Percentiles rank a stretch among this genome's conserved stretches.
Conservation (phyloP, 352 stramenopile species). For the Thraustochytrium sp. region DNA sequence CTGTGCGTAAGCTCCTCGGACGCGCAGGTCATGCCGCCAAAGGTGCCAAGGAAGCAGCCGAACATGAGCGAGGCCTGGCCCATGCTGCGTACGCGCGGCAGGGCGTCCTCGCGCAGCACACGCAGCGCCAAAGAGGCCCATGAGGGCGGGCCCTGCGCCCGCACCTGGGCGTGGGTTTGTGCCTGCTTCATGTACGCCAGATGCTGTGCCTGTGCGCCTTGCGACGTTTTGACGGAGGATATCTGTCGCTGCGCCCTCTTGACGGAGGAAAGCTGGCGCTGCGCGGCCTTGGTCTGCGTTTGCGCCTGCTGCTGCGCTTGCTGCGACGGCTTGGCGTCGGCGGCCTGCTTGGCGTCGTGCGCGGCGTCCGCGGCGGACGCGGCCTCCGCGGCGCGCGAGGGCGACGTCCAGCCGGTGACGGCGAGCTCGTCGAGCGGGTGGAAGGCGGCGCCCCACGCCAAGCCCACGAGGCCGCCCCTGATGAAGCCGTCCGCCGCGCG, state of each 20-base stretch:
- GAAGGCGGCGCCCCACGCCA: conserved; percentile 11
- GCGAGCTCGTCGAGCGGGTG: conserved; percentile 33
- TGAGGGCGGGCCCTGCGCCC: too few relatives aligned
- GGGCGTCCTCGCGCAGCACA: not conserved
- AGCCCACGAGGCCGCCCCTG: conserved; percentile 16
- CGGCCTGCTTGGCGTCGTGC: not conserved
- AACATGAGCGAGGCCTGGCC: conserved; percentile 33
- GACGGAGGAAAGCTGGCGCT: too few relatives aligned
- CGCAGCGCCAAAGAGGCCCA: too few relatives aligned
- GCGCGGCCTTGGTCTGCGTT: not conserved
- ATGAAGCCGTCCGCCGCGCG: conserved; percentile 31
- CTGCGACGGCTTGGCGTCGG: not conserved
- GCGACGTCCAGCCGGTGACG: conserved; percentile 11
- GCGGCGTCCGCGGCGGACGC: too few relatives aligned
- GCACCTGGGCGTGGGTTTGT: too few relatives aligned
- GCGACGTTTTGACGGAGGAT: too few relatives aligned
- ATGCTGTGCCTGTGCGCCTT: too few relatives aligned
- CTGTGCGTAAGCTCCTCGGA: not conserved
- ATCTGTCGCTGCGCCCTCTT: too few relatives aligned
- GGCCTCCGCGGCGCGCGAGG: not conserved
- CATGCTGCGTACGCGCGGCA: conserved; percentile 1
- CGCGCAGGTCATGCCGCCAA: conserved; percentile 25
- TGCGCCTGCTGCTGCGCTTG: too few relatives aligned
- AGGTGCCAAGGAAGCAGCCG: conserved; percentile 30
- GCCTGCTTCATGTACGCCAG: too few relatives aligned